Percentiles rank a stretch among this genome's conserved stretches.
Evolutionary conservation across 441 rosid genomes (phyloP).

Genomic region (Omphalea diandra): DNA sequence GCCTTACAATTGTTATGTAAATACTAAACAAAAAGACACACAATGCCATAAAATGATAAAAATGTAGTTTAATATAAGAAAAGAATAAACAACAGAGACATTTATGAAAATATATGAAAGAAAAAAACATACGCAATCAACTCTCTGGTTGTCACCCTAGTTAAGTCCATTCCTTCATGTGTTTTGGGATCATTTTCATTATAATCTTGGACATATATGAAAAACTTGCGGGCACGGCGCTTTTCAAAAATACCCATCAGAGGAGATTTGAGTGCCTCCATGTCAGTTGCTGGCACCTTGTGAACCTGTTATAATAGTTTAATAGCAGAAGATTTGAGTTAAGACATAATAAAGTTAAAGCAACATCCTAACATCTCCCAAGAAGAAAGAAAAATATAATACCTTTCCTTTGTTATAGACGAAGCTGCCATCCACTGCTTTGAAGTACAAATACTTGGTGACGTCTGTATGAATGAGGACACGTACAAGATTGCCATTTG

Average conservation of each 20-base stretch:
- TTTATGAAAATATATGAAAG: slow-evolving; percentile 8
- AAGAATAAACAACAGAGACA: not conserved
- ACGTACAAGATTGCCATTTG: slow-evolving; percentile 90
- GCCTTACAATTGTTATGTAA: not conserved
- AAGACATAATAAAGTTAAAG: not conserved
- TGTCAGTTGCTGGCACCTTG: slow-evolving; percentile 88
- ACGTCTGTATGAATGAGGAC: slow-evolving; percentile 91
- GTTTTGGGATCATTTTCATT: slow-evolving; percentile 75
- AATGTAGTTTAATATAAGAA: not conserved
- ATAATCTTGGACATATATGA: slow-evolving; percentile 79
- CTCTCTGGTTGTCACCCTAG: slow-evolving; percentile 70
- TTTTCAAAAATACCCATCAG: slow-evolving; percentile 94
- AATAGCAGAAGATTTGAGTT: slow-evolving; percentile 13
- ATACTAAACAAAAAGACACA: not conserved
- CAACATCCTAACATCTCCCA: not conserved
- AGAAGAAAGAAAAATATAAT: slow-evolving; percentile 12
- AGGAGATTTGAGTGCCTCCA: slow-evolving; percentile 92
- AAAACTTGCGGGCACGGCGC: slow-evolving; percentile 85
- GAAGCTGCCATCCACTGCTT: slow-evolving; percentile 89
- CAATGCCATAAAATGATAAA: not conserved
- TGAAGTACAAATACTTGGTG: slow-evolving; percentile 82
- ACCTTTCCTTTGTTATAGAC: slow-evolving; percentile 92
- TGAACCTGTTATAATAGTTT: slow-evolving; percentile 49
- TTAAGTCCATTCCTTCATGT: slow-evolving; percentile 90
- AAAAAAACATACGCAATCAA: slow-evolving; percentile 61